A percentile compares a stretch with the other conserved stretches of the same genome.
phyloP scores from a whole-genome alignment of 2,329 filamentous ascomycete genomes.

The Talaromyces piceae region DNA sequence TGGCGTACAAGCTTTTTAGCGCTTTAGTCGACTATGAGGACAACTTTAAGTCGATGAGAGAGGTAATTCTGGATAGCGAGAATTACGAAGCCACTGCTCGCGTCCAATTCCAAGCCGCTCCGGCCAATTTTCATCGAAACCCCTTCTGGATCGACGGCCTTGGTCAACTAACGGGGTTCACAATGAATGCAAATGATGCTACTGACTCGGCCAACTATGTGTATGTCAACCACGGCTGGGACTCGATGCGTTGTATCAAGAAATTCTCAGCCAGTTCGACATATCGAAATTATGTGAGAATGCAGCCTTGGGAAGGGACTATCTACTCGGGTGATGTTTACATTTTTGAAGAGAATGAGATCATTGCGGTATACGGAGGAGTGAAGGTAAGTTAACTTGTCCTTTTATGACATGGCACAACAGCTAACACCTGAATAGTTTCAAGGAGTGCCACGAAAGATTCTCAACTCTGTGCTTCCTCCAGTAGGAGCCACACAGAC shows the following conservation, averaged over 20 bases:
- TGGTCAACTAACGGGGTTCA: slow-evolving; percentile 31
- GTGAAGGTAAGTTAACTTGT: slow-evolving; percentile 33
- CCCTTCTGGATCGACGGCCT: slow-evolving; percentile 32
- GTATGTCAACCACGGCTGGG: slow-evolving; percentile 32
- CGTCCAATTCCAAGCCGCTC: slow-evolving; percentile 39
- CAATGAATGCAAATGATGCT: slow-evolving; percentile 31
- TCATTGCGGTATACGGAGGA: slow-evolving; percentile 12
- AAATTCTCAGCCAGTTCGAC: slow-evolving; percentile 17
- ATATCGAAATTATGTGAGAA: slow-evolving; percentile 27
- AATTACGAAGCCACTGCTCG: slow-evolving; percentile 18
- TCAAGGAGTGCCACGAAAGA: slow-evolving; percentile 18
- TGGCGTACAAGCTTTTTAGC: slow-evolving; percentile 23
- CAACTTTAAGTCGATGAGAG: slow-evolving; percentile 20
- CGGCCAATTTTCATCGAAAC: slow-evolving; percentile 51
- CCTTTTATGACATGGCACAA: background rate
- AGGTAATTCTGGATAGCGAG: slow-evolving; percentile 18
- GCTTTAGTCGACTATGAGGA: slow-evolving; percentile 20
- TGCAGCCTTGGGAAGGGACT: slow-evolving; percentile 23
- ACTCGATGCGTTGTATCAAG: slow-evolving; percentile 20
- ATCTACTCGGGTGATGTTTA: slow-evolving; percentile 48
- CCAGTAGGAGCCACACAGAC: slow-evolving; percentile 19
- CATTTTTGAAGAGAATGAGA: slow-evolving; percentile 32
- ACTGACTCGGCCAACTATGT: slow-evolving; percentile 24
- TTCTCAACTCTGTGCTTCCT: slow-evolving; percentile 29
- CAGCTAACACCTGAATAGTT: slow-evolving; percentile 23